Percentiles rank a stretch among this genome's conserved stretches.
Evolutionary conservation across 441 rosid species (phyloP).

Genomic region (Populus hybrid): DNA sequence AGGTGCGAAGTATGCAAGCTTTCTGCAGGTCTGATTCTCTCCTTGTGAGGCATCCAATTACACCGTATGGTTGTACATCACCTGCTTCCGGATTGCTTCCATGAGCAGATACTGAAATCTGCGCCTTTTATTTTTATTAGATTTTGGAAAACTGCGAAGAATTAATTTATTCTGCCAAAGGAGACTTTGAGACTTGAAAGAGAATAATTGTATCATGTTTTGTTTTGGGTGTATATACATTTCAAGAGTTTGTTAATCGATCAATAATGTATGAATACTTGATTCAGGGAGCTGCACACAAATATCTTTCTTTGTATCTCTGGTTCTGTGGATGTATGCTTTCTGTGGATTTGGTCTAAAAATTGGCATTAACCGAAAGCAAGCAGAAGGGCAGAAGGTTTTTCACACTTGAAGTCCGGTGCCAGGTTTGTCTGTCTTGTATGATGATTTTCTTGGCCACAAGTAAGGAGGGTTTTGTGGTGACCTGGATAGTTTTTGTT

Average conservation of each 20-base stretch:
- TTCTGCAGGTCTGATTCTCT: slow-evolving; percentile 66
- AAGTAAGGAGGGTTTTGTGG: no score
- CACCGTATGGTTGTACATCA: neutral
- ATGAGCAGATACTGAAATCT: neutral
- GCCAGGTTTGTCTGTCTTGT: no score
- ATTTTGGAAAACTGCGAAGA: neutral
- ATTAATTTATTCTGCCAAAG: neutral
- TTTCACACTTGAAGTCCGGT: no score
- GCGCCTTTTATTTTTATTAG: neutral
- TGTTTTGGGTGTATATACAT: slow-evolving; percentile 8
- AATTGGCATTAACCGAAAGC: neutral
- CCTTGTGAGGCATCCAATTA: neutral
- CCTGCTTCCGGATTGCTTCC: neutral
- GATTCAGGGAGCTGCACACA: neutral
- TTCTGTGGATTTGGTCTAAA: neutral
- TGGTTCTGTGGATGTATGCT: neutral
- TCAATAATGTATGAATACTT: slow-evolving; percentile 9
- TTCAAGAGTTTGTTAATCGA: neutral
- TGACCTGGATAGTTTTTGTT: no score
- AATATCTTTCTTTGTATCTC: neutral
- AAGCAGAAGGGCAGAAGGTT: no score
- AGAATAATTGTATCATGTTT: neutral
- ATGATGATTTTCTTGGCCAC: no score
- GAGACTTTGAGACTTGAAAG: neutral
- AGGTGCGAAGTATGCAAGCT: slow-evolving; percentile 97